These are phyloP conservation scores for Candida sp. DNA, from an alignment of 1,139 yeast genomes.

Conservation along the genomic window DNA sequence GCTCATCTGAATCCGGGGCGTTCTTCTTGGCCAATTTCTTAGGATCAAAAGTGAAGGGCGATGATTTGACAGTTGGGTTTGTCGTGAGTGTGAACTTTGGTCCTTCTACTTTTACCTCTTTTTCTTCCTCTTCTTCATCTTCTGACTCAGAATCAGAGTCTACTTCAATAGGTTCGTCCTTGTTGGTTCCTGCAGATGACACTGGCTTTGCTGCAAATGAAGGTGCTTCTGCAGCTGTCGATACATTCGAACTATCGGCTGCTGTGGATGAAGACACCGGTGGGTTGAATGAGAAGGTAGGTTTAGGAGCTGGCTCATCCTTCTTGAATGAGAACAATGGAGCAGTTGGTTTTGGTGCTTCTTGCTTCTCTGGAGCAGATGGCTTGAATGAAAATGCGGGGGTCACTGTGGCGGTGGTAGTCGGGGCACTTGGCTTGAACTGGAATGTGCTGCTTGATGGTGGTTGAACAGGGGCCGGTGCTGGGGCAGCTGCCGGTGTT, in stretches of 20 bases:
- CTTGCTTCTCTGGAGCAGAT: not conserved
- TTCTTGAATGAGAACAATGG: constrained; percentile 7
- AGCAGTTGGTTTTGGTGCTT: not conserved
- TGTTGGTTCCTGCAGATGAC: constrained; percentile 8
- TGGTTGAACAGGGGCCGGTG: not conserved
- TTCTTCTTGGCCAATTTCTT: constrained; percentile 41
- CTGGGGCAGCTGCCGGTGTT: not conserved
- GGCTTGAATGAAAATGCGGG: constrained; percentile 5
- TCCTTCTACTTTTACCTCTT: constrained; percentile 60
- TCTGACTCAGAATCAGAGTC: constrained; percentile 32
- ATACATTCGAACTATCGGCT: not conserved
- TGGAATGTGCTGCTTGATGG: constrained; percentile 6
- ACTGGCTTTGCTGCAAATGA: not conserved
- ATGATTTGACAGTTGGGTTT: constrained; percentile 58
- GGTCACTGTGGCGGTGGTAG: not conserved
- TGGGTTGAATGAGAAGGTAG: constrained; percentile 8
- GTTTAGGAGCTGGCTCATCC: constrained; percentile 1
- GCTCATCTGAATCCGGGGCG: constrained; percentile 44
- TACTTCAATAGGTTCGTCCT: constrained; percentile 7
- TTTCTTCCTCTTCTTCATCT: constrained; percentile 35
- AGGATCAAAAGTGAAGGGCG: constrained; percentile 62
- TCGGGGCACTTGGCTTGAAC: constrained; percentile 8
- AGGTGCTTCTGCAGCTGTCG: constrained; percentile 5
- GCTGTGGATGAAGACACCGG: not conserved
- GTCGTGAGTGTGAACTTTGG: constrained; percentile 60